These are phyloP conservation scores for Metschnikowia anglica DNA, from an alignment of 805 yeast genomes.

Conservation along the genomic window DNA sequence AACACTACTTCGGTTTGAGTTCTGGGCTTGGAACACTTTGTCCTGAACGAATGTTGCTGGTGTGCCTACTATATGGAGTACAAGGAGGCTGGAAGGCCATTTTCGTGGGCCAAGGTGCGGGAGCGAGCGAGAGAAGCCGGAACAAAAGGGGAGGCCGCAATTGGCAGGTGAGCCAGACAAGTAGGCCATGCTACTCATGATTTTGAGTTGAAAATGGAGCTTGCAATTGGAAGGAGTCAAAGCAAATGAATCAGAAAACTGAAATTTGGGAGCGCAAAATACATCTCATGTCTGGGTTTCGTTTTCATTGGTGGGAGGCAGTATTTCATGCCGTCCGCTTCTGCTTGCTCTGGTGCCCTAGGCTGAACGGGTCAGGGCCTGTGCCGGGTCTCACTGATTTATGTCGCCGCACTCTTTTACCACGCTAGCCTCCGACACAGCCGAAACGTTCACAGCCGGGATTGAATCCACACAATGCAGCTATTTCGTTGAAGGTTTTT, in stretches of 20 bases:
- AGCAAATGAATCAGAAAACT: no score
- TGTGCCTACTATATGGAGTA: conserved; percentile 11
- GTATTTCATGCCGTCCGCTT: background rate
- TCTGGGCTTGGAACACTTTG: conserved; percentile 5
- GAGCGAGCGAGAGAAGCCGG: background rate
- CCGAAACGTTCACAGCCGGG: no score
- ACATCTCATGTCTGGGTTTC: background rate
- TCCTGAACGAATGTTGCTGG: conserved; percentile 13
- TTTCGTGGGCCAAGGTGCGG: conserved; percentile 7
- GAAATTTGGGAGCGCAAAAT: background rate
- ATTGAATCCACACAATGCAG: no score
- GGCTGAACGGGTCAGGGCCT: background rate
- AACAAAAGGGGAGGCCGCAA: background rate
- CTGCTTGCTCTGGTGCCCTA: conserved; percentile 1
- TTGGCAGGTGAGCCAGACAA: no score
- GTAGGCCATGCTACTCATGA: no score
- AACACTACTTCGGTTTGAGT: conserved; percentile 4
- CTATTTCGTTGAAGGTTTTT: no score
- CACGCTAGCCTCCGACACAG: no score
- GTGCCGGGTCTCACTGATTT: background rate
- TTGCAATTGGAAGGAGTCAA: no score
- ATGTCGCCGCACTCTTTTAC: background rate
- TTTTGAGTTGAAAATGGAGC: no score
- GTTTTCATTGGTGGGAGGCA: background rate
- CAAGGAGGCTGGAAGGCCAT: conserved; percentile 8